A percentile compares a stretch with the other conserved stretches of the same genome.
These are phyloP conservation scores for Candida fluviatilis DNA, from an alignment of 805 yeast species.

Conservation along the genomic window DNA sequence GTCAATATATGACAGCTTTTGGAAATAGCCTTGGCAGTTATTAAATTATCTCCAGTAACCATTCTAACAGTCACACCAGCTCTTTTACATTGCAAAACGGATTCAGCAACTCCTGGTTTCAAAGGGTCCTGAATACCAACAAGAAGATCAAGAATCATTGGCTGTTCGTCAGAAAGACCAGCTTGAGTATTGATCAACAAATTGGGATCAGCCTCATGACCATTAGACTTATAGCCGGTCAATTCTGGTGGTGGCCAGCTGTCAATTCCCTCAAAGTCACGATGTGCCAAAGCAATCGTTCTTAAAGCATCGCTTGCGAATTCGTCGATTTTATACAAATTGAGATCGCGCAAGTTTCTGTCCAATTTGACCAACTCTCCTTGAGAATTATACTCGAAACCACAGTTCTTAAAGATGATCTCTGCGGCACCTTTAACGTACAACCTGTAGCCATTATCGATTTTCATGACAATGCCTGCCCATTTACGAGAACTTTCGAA, in stretches of 20 bases:
- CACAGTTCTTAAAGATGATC: conserved; percentile 63
- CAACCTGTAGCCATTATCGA: conserved; percentile 51
- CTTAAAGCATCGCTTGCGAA: conserved; percentile 81
- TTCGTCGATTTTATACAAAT: conserved; percentile 35
- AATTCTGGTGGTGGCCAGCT: conserved; percentile 68
- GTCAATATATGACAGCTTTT: conserved; percentile 74
- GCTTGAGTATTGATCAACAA: conserved; percentile 21
- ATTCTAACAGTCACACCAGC: conserved; percentile 96
- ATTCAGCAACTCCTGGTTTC: conserved; percentile 83
- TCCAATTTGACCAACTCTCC: conserved; percentile 25
- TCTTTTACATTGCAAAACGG: conserved; percentile 76
- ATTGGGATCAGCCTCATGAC: conserved; percentile 21
- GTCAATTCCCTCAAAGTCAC: conserved; percentile 47
- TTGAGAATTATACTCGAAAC: conserved; percentile 27
- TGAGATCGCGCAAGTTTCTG: conserved; percentile 23
- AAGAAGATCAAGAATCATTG: conserved; percentile 58
- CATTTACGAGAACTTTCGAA: conserved; percentile 92
- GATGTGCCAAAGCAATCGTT: conserved; percentile 84
- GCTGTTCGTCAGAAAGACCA: conserved; percentile 18
- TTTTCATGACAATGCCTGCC: conserved; percentile 73
- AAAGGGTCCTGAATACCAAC: conserved; percentile 96
- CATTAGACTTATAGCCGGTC: conserved; percentile 16
- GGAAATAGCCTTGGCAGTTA: conserved; percentile 91
- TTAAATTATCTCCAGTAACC: conserved; percentile 96
- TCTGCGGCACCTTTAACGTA: conserved; percentile 95